Evolutionary conservation across 2,329 filamentous ascomycete species (phyloP), one percentile per base, ranked within the genome.

Genomic region (Xylogone sp.): DNA sequence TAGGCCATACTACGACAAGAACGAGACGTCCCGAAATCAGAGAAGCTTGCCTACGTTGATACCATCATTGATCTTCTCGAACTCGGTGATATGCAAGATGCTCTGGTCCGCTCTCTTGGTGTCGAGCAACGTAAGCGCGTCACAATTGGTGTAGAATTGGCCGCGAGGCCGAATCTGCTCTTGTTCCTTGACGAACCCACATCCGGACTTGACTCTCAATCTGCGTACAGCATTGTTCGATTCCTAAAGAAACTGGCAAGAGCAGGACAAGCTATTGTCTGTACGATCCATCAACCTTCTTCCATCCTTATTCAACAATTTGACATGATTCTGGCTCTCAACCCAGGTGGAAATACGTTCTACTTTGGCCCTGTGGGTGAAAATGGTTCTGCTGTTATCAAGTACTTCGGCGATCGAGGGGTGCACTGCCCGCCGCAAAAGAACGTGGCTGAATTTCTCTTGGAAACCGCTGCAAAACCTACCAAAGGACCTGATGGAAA

Each of bases 131-230:
- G 83, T 59, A 90, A 90, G 69, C 76, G 86, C 50, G 71, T 89
- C 2, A 89, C 86, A 0, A 89, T 90, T 49, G 86, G 84, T 53
- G 86, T 89, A 2, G 86, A 90, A 62, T 72, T 90, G 9, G 86
- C 84, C 6, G 85, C 86, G 83, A 65, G 87, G 61, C 86, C 86
- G 0, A 80, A 76, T 42, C 72, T 88, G 0, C 72, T 88, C 2
- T 73, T 89, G 7, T 89, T 89, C 71, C 69, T 89, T 18, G 86
- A 89, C 59, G 86, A 90, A 61, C 86, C 86, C 1, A 89, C 86
- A 0, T 83, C 78, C 54, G 86, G 86, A 53, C 75, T 90, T 3
- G 86, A 90, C 66, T 83, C 78, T 13, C 85, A 88, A 58, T 82
- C 81, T 1, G 84, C 86, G 0, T 87, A 77, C 66, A 84, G 79